A percentile compares a stretch with the other conserved stretches of the same genome.
phyloP scores from a whole-genome alignment of 2,329 filamentous ascomycete genomes.

The Herpotrichia juniperi region DNA sequence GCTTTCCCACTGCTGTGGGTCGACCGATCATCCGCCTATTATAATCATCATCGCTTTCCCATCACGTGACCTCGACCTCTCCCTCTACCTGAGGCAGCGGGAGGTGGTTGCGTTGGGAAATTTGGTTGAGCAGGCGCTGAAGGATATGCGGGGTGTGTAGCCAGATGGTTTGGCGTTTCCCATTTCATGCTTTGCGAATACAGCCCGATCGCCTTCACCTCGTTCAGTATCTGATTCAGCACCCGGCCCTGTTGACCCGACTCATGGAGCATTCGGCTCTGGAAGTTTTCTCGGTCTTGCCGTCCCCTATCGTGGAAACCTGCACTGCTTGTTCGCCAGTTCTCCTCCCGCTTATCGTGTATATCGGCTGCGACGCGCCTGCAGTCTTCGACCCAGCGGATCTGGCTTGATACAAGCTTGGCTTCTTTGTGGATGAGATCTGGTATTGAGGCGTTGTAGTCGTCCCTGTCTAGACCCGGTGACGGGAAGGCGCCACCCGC shows the following conservation, averaged over 20 bases:
- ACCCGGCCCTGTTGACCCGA: constrained; percentile 36
- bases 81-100: constrained; percentile 4
- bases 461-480: constrained; percentile 13
- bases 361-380: constrained; percentile 41
- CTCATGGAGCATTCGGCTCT: constrained; percentile 40
- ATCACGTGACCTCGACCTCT: not conserved
- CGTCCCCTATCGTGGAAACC: constrained; percentile 47
- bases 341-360: constrained; percentile 45
- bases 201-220: constrained; percentile 32
- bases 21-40: constrained; percentile 3
- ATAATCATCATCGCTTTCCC: constrained; percentile 14
- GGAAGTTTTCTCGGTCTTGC: constrained; percentile 42
- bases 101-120: constrained; percentile 14
- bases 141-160: constrained; percentile 9
- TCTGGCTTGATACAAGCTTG: constrained; percentile 40
- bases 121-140: constrained; percentile 13
- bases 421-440: constrained; percentile 27
- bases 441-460: constrained; percentile 13
- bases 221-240: constrained; percentile 31
- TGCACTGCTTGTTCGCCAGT: constrained; percentile 48
- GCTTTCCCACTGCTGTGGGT: not conserved
- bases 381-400: constrained; percentile 48
- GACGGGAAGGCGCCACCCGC: constrained; percentile 21
- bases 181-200: constrained; percentile 35
- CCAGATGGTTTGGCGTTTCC: constrained; percentile 24